A percentile compares a stretch with the other conserved stretches of the same genome.
phyloP scores from a whole-genome alignment of 352 stramenopile species.

The Globisporangium parvum region DNA sequence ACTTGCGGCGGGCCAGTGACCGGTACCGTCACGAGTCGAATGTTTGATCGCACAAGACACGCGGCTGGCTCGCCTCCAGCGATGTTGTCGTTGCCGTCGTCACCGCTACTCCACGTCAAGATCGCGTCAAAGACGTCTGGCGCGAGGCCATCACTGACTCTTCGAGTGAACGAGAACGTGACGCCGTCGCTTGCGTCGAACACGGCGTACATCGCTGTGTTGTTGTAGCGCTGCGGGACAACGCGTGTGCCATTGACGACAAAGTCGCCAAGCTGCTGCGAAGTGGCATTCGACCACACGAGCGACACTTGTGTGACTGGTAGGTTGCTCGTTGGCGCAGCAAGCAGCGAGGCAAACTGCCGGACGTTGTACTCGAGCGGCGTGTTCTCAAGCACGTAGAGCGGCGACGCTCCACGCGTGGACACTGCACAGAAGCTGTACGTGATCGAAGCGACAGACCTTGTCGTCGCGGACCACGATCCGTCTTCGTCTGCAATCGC shows the following conservation, averaged over 20 bases:
- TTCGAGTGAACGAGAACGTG: slow-evolving; percentile 2
- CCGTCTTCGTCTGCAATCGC: background rate
- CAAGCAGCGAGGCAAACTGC: slow-evolving; percentile 1
- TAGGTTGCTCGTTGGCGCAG: background rate
- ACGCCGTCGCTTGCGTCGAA: background rate
- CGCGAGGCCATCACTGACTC: background rate
- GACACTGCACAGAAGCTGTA: slow-evolving; percentile 14
- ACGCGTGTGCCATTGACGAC: slow-evolving; percentile 3
- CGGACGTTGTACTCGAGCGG: background rate
- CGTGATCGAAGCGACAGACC: slow-evolving; percentile 5
- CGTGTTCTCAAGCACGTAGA: slow-evolving; percentile 7
- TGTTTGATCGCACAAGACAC: slow-evolving; percentile 13
- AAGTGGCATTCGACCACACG: slow-evolving; percentile 5
- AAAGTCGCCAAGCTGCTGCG: slow-evolving; percentile 3
- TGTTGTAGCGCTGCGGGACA: slow-evolving; percentile 6
- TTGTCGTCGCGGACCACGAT: slow-evolving; percentile 6
- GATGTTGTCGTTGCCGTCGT: too few species aligned
- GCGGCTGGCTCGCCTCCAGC: background rate
- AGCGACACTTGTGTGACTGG: slow-evolving; percentile 2
- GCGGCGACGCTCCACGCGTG: background rate
- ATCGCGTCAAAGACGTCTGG: slow-evolving; percentile 10
- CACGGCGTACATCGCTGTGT: slow-evolving; percentile 5
- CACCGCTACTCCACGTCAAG: slow-evolving; percentile 12
- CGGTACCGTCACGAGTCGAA: slow-evolving; percentile 14
- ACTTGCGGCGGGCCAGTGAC: slow-evolving; percentile 2